Evolutionary conservation across 768 basidiomycete species (phyloP), one percentile per base, ranked within the genome.

Genomic region (Kwoniella dejecticola): DNA sequence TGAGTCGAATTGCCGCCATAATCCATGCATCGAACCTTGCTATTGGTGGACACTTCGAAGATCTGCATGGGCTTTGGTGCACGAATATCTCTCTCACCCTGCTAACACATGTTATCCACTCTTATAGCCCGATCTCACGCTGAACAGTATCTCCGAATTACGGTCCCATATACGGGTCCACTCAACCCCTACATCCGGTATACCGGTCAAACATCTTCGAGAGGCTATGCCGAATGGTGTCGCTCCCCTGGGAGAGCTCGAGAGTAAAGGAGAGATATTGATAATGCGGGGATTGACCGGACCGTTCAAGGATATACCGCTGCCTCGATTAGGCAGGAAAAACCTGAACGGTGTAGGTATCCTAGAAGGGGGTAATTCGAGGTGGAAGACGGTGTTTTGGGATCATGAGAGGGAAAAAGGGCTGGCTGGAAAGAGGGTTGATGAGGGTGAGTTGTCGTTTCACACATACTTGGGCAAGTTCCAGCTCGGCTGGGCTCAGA

Each of bases 301-400:
- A 27, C 63, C 52, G n/a, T 72, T 68, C 54, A 62, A 60, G 47
- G 67, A 72, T 29, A 54, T 64, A 0, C 60, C 70, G 1, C 29
- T 72, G 11, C 70, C 70, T 2, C 40, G 44, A 24, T 45, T 72
- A n/a, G 71, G 70, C 12, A 29, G 67, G 21, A 60, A 66, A 58
- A 72, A 75, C 46, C 48, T 62, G n/a, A 47, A 60, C 41, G 73
- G 73, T 1, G 24, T 70, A 46, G 46, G 55, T 27, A 66, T 72
- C 11, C 63, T 30, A 4, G 70, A 72, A 12, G 63, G 64, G 10
- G 61, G 66, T 1, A 56, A 54, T 40, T 44, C 26, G 21, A 69
- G 73, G 42, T 62, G 67, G 57, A 64, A 58, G 57, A 67, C 52
- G 17, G 64, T 75, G 8, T 75, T 67, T 46, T 75, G 73, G 73